Conservation (phyloP, 768 basidiomycete species). For the Lentinula lateritia region DNA sequence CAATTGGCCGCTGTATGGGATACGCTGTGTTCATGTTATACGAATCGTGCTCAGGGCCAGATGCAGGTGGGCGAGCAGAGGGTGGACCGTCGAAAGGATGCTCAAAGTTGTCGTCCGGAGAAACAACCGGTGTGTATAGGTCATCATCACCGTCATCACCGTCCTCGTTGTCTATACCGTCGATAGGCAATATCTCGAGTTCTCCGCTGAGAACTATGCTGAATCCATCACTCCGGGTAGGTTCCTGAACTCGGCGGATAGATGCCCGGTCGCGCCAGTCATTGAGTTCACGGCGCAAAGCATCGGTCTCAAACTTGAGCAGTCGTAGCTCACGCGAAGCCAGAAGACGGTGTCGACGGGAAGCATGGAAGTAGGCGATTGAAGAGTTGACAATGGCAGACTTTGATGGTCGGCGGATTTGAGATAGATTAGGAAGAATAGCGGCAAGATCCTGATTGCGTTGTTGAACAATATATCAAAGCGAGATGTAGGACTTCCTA, state of each 20-base stretch:
- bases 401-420: constrained; percentile 92
- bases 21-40: not conserved
- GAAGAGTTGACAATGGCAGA: constrained; percentile 95
- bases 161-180: constrained; percentile 58
- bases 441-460: constrained; percentile 77
- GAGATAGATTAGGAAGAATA: constrained; percentile 83
- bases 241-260: constrained; percentile 68
- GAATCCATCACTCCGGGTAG: constrained; percentile 67
- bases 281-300: constrained; percentile 86
- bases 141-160: constrained; percentile 35
- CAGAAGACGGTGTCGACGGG: constrained; percentile 73
- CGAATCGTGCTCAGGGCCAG: constrained; percentile 9
- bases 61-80: constrained; percentile 11
- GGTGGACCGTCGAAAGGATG: not conserved
- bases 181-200: constrained; percentile 53
- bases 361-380: constrained; percentile 82
- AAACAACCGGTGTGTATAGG: constrained; percentile 34
- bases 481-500: constrained; percentile 17
- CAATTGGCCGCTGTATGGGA: constrained; percentile 13
- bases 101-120: constrained; percentile 12
- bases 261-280: constrained; percentile 82
- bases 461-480: not conserved
- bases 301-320: constrained; percentile 77
- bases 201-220: constrained; percentile 65
- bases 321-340: constrained; percentile 81